Base-by-base conservation (phyloP, 768 basidiomycete species). In the Tylopilus vinaceipallidus region DNA sequence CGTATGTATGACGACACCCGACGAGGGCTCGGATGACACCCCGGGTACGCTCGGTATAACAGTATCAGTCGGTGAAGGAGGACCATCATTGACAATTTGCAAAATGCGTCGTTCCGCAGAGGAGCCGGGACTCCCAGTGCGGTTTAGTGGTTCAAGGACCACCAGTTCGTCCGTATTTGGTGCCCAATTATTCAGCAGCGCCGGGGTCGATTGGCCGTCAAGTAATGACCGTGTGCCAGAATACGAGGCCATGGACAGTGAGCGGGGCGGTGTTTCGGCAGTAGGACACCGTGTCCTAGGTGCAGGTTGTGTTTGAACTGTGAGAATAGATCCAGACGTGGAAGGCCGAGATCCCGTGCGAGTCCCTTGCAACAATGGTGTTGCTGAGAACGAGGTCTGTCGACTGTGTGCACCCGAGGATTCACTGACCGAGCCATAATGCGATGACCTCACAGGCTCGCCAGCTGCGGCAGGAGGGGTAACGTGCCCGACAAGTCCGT, bases 401-500 rank as follows among this genome's bases (percentile, higher is more conserved):
- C 54, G 64, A 53, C 52, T 65, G 50, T 50, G 61, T 39, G 14
- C 39, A 23, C 40, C 60, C 22, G 51, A 63, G 45, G 49, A 53
- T 52, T 51, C 64, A 55, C 53, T 57, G 41, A 53, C 36, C 22
- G 63, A 53, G 8, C 49, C 39, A 35, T 65, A 53, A 6, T 62
- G 63, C 4, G 76, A 73, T 3, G 71, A 69, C 42, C 71, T 65
- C 17, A 70, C 58, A 47, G 61, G 57, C 22, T 56, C 70, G 32
- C 61, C 59, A 0, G 64, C 59, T 2, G 71, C 69, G 3, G 53
- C 56, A 36, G 66, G 66, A 10, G 66, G 55, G 7, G 55, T 14
- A 30, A 68, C 59, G 20, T 74, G 75, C 3, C 83, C 84, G 22
- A 86, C 77, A 35, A 80, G 71, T 16, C 82, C 83, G 54, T 86